These are phyloP conservation scores for Talaromyces sp. DNA, from an alignment of 2,329 filamentous ascomycete species.

Conservation along the genomic window DNA sequence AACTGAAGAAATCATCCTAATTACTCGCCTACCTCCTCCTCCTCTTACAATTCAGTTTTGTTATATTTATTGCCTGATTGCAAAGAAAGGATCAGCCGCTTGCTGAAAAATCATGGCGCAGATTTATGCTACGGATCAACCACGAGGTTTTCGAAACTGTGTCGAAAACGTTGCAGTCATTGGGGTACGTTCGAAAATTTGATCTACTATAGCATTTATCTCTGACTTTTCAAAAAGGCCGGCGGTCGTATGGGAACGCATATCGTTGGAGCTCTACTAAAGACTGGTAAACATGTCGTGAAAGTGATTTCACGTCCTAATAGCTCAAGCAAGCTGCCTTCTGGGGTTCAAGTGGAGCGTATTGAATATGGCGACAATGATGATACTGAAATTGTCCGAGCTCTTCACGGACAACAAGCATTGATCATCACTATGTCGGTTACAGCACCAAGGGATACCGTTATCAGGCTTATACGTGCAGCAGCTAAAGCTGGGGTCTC, in stretches of 20 bases:
- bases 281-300: slow-evolving; percentile 8
- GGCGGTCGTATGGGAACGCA: slow-evolving; percentile 5
- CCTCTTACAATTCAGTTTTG: not conserved
- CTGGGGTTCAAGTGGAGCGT: not conserved
- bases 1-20: not conserved
- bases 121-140: slow-evolving; percentile 5
- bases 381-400: slow-evolving; percentile 44
- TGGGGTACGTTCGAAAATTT: not conserved
- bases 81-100: not conserved
- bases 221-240: not conserved
- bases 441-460: slow-evolving; percentile 44
- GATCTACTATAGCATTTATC: not conserved
- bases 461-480: slow-evolving; percentile 49
- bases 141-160: not conserved
- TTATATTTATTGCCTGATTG: not conserved
- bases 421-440: slow-evolving; percentile 54
- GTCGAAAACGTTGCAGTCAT: slow-evolving; percentile 8
- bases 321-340: slow-evolving; percentile 1
- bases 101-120: not conserved
- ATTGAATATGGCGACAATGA: slow-evolving; percentile 27
- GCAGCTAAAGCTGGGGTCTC: slow-evolving; percentile 54
- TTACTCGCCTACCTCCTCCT: not conserved
- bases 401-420: slow-evolving; percentile 55
- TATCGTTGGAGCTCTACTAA: not conserved
- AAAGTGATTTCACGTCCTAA: slow-evolving; percentile 1